Base-by-base conservation (phyloP, 2,329 filamentous ascomycete genomes). In the Cladophialophora immunda region DNA sequence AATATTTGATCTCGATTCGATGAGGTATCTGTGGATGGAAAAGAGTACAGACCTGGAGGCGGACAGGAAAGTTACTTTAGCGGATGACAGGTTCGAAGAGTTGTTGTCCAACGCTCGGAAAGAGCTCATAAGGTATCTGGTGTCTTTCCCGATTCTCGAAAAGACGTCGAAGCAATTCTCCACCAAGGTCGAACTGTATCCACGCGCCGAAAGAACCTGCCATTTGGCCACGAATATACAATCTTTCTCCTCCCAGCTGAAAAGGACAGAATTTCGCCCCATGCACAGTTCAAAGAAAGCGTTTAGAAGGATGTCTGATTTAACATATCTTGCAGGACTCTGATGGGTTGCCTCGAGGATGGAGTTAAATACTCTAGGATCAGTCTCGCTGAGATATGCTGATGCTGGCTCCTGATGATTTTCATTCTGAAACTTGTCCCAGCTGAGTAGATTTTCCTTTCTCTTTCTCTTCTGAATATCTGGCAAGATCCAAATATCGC, bases 141-240 rank as follows among this genome's bases (percentile, higher is more conserved):
- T 62, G 13, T 29, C 19, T 22, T 32, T 19, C 11, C 63, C 71
- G 34, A 65, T 56, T 2, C n/a, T 45, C 19, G 52, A 45, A 22
- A 69, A 59, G 29, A 30, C 47, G n/a, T 64, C 62, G n/a, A 67
- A 65, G 22, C 60, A 55, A 15, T 52, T 57, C 30, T 55, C 30
- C 6, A 70, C 41, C 15, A 72, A 34, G 22, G 25, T 47, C 22
- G 54, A 34, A 58, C 68, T 73, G 58, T 69, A 70, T 2, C 87
- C 87, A 2, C 83, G 83, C 32, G 86, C 77, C 1, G 83, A 78
- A 1, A 83, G 77, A 61, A 83, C 76, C 3, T 77, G 72, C 38
- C 85, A 75, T 3, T 76, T 76, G 45, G 78, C 80, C 45, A 78
- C 76, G 60, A 83, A 82, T n/a, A 58, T 71, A 22, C 68, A 72